A percentile compares a stretch with the other conserved stretches of the same genome.
Conservation (phyloP, 2,329 filamentous ascomycete species). For the Myriangium duriaei region DNA sequence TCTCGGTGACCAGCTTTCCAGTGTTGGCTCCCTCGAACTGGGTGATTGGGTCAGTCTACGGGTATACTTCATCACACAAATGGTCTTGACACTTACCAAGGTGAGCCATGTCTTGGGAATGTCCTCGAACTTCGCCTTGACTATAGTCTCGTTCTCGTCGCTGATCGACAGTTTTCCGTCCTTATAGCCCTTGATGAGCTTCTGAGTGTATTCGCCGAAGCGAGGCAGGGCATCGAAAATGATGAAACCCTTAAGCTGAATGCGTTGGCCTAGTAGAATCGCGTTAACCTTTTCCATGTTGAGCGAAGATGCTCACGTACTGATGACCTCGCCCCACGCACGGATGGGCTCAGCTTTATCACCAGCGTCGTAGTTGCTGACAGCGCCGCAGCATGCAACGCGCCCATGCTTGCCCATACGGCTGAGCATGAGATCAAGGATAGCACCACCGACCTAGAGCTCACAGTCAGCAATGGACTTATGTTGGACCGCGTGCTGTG, state of each 20-base stretch:
- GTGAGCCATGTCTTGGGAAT: conserved; percentile 37
- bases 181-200: conserved; percentile 21
- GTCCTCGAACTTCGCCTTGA: conserved; percentile 36
- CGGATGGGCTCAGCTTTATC: conserved; percentile 20
- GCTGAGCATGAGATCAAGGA: conserved; percentile 52
- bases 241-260: conserved; percentile 22
- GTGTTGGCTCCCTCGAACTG: conserved; percentile 35
- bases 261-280: not conserved
- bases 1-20: conserved; percentile 35
- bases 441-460: conserved; percentile 50
- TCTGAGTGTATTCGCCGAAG: conserved; percentile 10
- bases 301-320: too few species aligned
- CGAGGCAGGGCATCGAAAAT: conserved; percentile 18
- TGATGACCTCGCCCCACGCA: conserved; percentile 26
- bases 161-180: conserved; percentile 36
- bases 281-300: too few species aligned
- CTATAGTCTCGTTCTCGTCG: conserved; percentile 34
- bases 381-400: conserved; percentile 50
- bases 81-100: conserved; percentile 17
- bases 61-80: not conserved
- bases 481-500: too few species aligned
- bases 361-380: conserved; percentile 54
- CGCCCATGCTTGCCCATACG: conserved; percentile 51
- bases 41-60: not conserved
- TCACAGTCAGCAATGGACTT: conserved; percentile 19